phyloP scores from a whole-genome alignment of 1,139 yeast genomes.

The Yamadazyma triangularis region DNA sequence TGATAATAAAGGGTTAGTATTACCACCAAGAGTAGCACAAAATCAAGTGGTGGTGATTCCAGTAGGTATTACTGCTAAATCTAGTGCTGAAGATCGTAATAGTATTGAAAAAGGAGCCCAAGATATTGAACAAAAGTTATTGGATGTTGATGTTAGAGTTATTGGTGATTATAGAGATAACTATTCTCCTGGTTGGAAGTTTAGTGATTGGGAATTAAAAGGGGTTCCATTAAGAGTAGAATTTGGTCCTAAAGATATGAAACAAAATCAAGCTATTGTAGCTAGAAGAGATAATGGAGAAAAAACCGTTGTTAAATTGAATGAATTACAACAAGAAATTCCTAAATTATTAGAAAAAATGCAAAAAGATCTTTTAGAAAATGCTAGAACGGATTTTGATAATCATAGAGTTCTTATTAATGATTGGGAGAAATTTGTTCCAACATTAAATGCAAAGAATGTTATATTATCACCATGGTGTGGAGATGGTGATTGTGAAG shows the following conservation, averaged over 20 bases:
- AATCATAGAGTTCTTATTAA: conserved; percentile 75
- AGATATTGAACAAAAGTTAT: conserved; percentile 57
- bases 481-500: conserved; percentile 92
- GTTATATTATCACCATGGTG: conserved; percentile 96
- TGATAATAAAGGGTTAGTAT: conserved; percentile 95
- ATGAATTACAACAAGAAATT: conserved; percentile 60
- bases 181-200: conserved; percentile 99
- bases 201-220: conserved; percentile 94
- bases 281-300: conserved; percentile 91
- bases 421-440: conserved; percentile 90
- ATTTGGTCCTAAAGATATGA: conserved; percentile 93
- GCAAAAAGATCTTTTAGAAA: conserved; percentile 68
- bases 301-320: conserved; percentile 63
- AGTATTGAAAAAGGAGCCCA: conserved; percentile 67
- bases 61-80: conserved; percentile 88
- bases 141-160: conserved; percentile 61
- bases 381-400: conserved; percentile 81
- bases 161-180: conserved; percentile 86
- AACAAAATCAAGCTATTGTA: conserved; percentile 72
- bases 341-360: conserved; percentile 76
- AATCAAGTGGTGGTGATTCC: conserved; percentile 90
- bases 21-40: conserved; percentile 97
- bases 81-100: conserved; percentile 69
- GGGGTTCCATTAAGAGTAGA: conserved; percentile 94
- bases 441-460: conserved; percentile 86